Conservation (phyloP, 306 rosid genomes). For the Castanea mollissima region DNA sequence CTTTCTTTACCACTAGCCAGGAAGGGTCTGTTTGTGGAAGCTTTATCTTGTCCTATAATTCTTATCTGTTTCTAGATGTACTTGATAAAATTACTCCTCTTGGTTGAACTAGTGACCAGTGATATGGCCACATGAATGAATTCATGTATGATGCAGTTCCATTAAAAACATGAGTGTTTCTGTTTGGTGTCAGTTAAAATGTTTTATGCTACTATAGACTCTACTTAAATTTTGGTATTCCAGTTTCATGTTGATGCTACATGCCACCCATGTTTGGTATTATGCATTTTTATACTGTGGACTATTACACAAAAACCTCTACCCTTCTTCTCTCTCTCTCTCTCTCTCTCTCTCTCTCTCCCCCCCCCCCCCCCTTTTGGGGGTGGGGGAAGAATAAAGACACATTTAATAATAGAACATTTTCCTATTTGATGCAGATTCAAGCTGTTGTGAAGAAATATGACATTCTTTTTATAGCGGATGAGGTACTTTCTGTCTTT, state of each 20-base stretch:
- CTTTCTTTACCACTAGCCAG: neutral
- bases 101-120: neutral
- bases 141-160: neutral
- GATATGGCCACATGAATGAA: neutral
- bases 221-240: neutral
- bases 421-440: conserved; percentile 53
- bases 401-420: neutral
- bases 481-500: conserved; percentile 61
- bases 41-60: neutral
- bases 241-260: neutral
- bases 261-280: neutral
- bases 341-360: neutral
- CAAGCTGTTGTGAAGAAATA: conserved; percentile 92
- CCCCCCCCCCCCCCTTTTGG: neutral
- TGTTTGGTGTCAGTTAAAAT: neutral
- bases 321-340: neutral
- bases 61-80: neutral
- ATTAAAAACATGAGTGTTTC: neutral
- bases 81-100: neutral
- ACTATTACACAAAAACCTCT: neutral
- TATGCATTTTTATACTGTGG: neutral
- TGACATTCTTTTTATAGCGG: conserved; percentile 93
- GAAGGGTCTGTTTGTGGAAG: neutral
- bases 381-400: neutral
- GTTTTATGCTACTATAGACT: neutral